Base-by-base conservation (phyloP, 331 rosid species). In the Prunus yedoensis region DNA sequence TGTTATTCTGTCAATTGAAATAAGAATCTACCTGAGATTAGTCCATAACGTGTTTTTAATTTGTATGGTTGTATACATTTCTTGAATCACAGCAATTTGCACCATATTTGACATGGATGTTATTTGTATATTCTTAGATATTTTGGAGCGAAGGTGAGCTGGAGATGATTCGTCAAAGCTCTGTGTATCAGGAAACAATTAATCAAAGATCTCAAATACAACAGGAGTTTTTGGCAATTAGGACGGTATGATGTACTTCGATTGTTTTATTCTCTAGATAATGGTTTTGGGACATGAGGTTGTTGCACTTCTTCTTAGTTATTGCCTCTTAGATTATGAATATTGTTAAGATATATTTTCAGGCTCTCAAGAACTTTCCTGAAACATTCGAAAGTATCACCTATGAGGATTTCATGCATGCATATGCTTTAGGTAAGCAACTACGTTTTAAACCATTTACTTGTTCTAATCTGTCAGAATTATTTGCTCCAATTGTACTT, bases 81-180 rank as follows among this genome's bases (percentile, higher is more conserved):
- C 8, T 43, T 51, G 51, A 23, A 14, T 11, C 1, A 9, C 6
- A 3, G 50, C 3, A 51, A 67, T n/a, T 43, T 62, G 20, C 3
- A 13, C 0, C 43, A 5, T 53, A 49, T 35, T 58, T 68, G 15
- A 66, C 23, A 12, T 2, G 75, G 66, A 4, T 15, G 43, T 45
- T 63, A 20, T 77, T 69, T 83, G 50, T 63, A 61, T 47, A 14
- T 81, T 81, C 70, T 10, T 68, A 93, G 98, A 87, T 88, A 78
- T 87, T 89, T 78, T 93, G 95, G 96, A 85, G 81, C 14, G 72
- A 83, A 58, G 73, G 67, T 66, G 98, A 93, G 90, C 74, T 93
- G 87, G 91, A 85, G 74, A 79, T 93, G 98, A 88, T 90, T 83
- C 63, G 60, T 38, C 81, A 57, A 71, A 91, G 95, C 79, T 79